A percentile compares a stretch with the other conserved stretches of the same genome.
These are phyloP conservation scores for Hypoxylon sp. DNA, from an alignment of 2,329 filamentous ascomycete genomes.

Conservation along the genomic window DNA sequence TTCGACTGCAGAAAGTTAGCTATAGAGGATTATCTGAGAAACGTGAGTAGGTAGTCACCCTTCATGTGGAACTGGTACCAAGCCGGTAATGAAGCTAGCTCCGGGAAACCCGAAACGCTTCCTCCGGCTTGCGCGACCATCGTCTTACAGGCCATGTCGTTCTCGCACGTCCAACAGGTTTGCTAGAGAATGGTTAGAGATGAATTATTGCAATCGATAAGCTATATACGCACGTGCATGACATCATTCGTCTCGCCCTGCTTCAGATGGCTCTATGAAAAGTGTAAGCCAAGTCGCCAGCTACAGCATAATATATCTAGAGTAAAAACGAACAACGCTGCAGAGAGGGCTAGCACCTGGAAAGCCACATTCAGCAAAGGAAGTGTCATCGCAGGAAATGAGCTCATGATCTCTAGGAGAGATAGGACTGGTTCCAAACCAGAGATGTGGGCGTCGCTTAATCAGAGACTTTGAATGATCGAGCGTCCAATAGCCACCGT, in stretches of 20 bases:
- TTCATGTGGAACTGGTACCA: neutral
- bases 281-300: neutral
- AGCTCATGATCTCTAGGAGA: neutral
- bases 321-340: neutral
- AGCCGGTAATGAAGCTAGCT: neutral
- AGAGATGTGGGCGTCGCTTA: neutral
- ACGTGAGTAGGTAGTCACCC: conserved; percentile 3
- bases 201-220: neutral
- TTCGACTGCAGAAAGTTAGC: conserved; percentile 19
- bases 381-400: neutral
- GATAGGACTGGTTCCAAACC: neutral
- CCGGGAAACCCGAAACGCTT: conserved; percentile 3
- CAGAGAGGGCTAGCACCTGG: neutral
- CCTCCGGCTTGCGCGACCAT: conserved; percentile 31
- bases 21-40: neutral
- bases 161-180: conserved; percentile 23
- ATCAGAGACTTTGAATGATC: neutral
- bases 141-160: conserved; percentile 27
- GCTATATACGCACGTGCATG: neutral
- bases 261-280: neutral
- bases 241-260: neutral
- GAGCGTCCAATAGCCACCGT: neutral
- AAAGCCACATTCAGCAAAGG: neutral
- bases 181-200: neutral
- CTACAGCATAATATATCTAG: neutral